phyloP scores from a whole-genome alignment of 2,329 filamentous ascomycete genomes.

The Phialophora verrucosa region DNA sequence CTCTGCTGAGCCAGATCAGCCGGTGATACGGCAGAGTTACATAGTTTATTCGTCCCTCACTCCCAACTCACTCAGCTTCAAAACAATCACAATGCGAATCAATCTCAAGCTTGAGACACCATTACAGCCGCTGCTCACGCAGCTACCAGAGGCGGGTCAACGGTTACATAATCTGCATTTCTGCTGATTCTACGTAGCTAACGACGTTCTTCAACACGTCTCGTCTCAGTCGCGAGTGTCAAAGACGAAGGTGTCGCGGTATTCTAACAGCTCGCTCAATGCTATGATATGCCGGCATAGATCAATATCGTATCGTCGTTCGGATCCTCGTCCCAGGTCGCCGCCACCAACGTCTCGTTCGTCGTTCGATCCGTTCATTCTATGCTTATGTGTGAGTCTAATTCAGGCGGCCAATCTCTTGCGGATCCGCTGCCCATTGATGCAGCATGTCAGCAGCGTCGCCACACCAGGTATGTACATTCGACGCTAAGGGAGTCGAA shows the following conservation, averaged over 20 bases:
- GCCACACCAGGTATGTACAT: background rate
- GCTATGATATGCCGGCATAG: background rate
- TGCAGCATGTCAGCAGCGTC: slow-evolving; percentile 1
- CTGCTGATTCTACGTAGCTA: no score
- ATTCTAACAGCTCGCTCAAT: background rate
- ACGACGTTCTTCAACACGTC: no score
- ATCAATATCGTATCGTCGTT: background rate
- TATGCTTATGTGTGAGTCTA: background rate
- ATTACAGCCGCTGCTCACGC: no score
- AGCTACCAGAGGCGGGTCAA: no score
- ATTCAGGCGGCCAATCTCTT: background rate
- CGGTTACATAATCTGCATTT: background rate
- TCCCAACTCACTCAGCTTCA: no score
- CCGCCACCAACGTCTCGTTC: background rate
- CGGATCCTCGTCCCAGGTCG: background rate
- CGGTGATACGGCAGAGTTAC: no score
- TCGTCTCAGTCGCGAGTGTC: background rate
- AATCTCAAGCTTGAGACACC: no score
- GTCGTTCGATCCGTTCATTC: background rate
- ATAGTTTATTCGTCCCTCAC: no score
- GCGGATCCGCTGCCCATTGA: background rate
- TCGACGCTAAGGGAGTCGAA: background rate
- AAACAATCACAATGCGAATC: no score
- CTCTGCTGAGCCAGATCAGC: no score
- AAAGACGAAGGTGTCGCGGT: background rate